Conservation (phyloP, 768 basidiomycete species). For the Russula sp. region DNA sequence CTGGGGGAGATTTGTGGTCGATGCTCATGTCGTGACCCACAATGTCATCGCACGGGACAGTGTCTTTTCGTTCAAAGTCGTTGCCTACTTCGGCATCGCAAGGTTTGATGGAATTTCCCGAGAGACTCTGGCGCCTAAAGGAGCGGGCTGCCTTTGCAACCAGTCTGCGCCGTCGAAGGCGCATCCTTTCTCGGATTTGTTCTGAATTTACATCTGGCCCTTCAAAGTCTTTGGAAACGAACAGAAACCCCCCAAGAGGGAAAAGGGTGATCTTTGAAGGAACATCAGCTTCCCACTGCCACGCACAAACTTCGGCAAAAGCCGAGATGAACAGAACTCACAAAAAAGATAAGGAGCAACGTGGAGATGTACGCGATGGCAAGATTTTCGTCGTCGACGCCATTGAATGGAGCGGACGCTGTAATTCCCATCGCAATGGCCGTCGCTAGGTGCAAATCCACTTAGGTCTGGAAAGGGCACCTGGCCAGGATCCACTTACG, state of each 20-base stretch:
- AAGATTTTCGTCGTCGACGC: conserved; percentile 47
- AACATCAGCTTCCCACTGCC: background rate
- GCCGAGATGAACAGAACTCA: conserved; percentile 27
- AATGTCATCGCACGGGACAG: background rate
- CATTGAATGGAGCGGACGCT: conserved; percentile 54
- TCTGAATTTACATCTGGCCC: conserved; percentile 57
- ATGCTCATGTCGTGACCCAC: background rate
- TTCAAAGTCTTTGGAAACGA: conserved; percentile 53
- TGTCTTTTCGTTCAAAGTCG: background rate
- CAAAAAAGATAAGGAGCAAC: conserved; percentile 53
- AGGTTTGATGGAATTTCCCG: background rate
- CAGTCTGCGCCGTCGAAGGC: conserved; percentile 30
- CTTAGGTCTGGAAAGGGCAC: background rate
- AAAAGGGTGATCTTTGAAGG: conserved; percentile 56
- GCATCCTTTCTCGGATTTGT: conserved; percentile 43
- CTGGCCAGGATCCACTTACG: conserved; percentile 37
- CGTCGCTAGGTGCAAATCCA: conserved; percentile 38
- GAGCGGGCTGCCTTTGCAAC: background rate
- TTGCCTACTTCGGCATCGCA: background rate
- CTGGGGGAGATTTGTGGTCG: background rate
- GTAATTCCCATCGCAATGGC: conserved; percentile 59
- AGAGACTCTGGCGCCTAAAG: background rate
- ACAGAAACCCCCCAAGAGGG: conserved; percentile 48
- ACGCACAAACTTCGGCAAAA: background rate
- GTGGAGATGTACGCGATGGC: conserved; percentile 60